Conservation (phyloP, 441 rosid species). For the Brassica balearica region DNA sequence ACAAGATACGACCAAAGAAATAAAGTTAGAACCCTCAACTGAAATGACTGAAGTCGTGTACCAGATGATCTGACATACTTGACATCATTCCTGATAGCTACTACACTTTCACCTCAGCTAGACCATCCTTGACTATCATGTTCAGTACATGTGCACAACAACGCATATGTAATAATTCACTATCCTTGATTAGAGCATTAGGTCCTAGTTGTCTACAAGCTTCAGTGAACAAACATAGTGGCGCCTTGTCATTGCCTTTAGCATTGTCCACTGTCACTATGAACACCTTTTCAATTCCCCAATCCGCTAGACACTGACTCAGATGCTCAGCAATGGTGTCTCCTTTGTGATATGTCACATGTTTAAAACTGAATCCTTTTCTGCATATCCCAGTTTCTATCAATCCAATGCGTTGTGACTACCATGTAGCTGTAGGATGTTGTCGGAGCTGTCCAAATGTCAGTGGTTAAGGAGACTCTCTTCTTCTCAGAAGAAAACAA, state of each 20-base stretch:
- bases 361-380: not conserved
- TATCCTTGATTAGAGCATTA: not conserved
- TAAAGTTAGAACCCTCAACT: not conserved
- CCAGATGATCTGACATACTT: not conserved
- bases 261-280: not conserved
- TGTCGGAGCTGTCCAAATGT: not conserved
- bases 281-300: not conserved
- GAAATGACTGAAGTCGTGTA: not conserved
- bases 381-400: not conserved
- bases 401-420: not conserved
- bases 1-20: no score
- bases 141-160: not conserved
- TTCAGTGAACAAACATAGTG: not conserved
- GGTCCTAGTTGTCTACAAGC: not conserved
- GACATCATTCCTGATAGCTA: not conserved
- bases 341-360: not conserved
- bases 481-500: not conserved
- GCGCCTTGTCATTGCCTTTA: not conserved
- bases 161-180: not conserved
- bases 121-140: not conserved
- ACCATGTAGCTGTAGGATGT: not conserved
- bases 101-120: not conserved
- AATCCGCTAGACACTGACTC: not conserved
- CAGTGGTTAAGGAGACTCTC: not conserved
- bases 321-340: not conserved